Percentiles rank a stretch among this genome's conserved stretches.
phyloP scores from a whole-genome alignment of 108 stramenopile species.

The Epithemia pelagica region DNA sequence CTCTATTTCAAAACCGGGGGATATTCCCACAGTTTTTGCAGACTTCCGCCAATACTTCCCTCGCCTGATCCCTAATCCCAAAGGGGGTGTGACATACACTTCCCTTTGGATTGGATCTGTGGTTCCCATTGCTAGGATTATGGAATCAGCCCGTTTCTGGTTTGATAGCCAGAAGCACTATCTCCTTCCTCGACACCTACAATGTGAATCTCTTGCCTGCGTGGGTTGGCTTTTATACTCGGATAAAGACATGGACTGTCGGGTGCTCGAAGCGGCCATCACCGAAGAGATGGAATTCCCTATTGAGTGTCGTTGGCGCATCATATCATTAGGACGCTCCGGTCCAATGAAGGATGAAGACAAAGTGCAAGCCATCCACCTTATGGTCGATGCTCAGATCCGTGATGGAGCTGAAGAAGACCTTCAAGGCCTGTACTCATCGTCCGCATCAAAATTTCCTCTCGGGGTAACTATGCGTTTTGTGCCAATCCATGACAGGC shows the following conservation, averaged over 20 bases:
- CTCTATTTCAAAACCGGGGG: background rate
- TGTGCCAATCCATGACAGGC: background rate
- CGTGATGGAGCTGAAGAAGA: background rate
- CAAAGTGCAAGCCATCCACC: background rate
- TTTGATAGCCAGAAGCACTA: background rate
- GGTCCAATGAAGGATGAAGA: background rate
- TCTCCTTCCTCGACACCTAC: background rate
- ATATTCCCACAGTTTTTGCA: background rate
- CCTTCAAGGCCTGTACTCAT: background rate
- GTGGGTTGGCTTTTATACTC: background rate
- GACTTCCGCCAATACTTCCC: background rate
- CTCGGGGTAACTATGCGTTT: background rate
- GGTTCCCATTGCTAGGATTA: background rate
- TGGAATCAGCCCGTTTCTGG: background rate
- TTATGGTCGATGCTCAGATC: background rate
- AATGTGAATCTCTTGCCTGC: background rate
- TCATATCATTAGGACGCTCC: background rate
- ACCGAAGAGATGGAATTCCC: background rate
- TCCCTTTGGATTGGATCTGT: background rate
- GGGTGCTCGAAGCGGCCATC: background rate
- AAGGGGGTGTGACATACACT: background rate
- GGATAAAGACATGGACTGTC: background rate
- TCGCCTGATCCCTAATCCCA: background rate
- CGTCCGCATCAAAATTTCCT: background rate
- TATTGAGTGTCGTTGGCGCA: background rate